Evolutionary conservation across 805 yeast genomes (phyloP).

Genomic region (Cyberlindnera amylophila): DNA sequence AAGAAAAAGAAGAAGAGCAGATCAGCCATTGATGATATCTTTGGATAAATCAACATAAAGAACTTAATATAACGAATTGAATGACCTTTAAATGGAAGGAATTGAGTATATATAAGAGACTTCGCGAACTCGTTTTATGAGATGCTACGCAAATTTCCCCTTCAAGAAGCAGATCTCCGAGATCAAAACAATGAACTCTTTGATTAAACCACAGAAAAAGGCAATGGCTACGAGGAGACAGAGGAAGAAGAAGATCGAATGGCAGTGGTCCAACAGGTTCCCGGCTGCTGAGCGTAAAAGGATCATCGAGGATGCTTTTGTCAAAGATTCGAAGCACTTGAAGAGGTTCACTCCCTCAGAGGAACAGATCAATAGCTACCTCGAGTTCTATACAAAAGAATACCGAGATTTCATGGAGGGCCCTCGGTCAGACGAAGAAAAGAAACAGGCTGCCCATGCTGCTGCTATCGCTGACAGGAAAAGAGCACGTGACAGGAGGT

Average conservation of each 20-base stretch:
- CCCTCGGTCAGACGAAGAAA: neutral
- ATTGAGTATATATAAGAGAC: no score
- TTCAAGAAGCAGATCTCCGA: no score
- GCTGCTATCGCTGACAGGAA: neutral
- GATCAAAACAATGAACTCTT: no score
- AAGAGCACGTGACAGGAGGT: neutral
- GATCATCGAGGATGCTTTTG: neutral
- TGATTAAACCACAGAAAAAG: no score
- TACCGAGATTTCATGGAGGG: neutral
- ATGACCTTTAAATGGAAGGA: no score
- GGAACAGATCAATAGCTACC: neutral
- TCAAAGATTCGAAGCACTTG: neutral
- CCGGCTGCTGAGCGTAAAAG: neutral
- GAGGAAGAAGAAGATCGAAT: no score
- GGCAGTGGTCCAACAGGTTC: no score
- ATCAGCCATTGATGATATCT: constrained; percentile 71
- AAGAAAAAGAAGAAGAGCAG: constrained; percentile 43
- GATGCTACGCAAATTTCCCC: no score
- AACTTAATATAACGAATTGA: neutral
- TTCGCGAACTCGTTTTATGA: no score
- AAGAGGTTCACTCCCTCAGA: neutral
- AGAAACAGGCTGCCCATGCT: neutral
- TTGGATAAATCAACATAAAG: constrained; percentile 39
- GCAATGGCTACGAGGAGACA: no score
- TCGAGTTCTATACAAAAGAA: neutral